Percentiles rank a stretch among this genome's conserved stretches.
Evolutionary conservation across 1,284 basidiomycete genomes (phyloP).

Genomic region (Cystobasidium sp.): DNA sequence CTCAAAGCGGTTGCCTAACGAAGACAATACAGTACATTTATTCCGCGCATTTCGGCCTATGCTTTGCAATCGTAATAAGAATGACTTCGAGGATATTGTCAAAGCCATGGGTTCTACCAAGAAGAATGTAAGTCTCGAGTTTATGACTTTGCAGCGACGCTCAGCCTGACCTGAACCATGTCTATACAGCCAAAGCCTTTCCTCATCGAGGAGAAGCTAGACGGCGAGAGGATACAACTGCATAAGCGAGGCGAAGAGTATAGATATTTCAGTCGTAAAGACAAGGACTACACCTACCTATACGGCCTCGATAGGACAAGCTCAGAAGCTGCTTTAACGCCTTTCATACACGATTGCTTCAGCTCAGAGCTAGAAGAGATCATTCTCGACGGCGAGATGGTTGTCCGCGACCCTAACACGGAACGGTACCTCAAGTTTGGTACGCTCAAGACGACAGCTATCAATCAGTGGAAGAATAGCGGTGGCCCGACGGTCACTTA

Average conservation of each 20-base stretch:
- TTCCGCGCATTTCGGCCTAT: slow-evolving; percentile 87
- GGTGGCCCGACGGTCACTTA: slow-evolving; percentile 62
- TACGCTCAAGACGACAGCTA: slow-evolving; percentile 86
- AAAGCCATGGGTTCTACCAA: slow-evolving; percentile 67
- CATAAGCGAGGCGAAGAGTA: slow-evolving; percentile 87
- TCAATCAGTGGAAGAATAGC: slow-evolving; percentile 56
- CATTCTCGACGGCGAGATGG: slow-evolving; percentile 93
- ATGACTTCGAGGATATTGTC: slow-evolving; percentile 76
- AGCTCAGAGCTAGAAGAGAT: slow-evolving; percentile 78
- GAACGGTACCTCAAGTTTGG: slow-evolving; percentile 87
- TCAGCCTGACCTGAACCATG: slow-evolving; percentile 56
- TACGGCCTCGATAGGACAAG: slow-evolving; percentile 67
- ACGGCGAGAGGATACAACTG: slow-evolving; percentile 91
- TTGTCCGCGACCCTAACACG: slow-evolving; percentile 90
- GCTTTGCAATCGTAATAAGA: slow-evolving; percentile 76
- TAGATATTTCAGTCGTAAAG: slow-evolving; percentile 74
- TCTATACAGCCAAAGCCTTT: slow-evolving; percentile 63
- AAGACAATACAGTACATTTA: slow-evolving; percentile 75
- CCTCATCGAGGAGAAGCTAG: slow-evolving; percentile 91
- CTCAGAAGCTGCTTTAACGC: slow-evolving; percentile 81
- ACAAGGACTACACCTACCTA: slow-evolving; percentile 62
- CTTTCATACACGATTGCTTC: slow-evolving; percentile 75
- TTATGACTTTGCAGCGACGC: neutral
- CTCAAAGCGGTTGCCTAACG: slow-evolving; percentile 56
- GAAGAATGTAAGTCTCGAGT: slow-evolving; percentile 30